phyloP scores from a whole-genome alignment of 2,329 filamentous ascomycete species.

The Colletotrichum sp. region DNA sequence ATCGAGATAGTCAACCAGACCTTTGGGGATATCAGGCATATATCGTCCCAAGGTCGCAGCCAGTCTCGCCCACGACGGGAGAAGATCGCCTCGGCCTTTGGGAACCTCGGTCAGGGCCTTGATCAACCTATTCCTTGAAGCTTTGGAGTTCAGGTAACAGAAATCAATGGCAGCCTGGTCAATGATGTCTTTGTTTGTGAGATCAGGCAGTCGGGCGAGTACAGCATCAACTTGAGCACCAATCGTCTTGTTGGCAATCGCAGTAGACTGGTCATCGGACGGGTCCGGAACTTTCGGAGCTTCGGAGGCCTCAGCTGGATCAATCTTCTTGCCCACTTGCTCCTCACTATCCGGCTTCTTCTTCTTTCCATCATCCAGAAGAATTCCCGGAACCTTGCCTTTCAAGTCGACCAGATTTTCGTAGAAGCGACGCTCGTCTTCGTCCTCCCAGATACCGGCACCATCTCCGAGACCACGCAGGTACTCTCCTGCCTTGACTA shows the following conservation, averaged over 20 bases:
- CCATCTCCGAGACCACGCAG: constrained; percentile 88
- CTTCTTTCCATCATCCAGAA: constrained; percentile 94
- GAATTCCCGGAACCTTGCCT: constrained; percentile 91
- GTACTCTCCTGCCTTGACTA: constrained; percentile 94
- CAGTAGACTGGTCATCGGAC: constrained; percentile 84
- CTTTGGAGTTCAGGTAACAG: constrained; percentile 98
- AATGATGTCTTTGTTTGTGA: constrained; percentile 89
- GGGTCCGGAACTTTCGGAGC: constrained; percentile 56
- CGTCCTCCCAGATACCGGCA: constrained; percentile 97
- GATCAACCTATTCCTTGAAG: constrained; percentile 90
- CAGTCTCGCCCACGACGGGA: constrained; percentile 90
- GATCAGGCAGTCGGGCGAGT: constrained; percentile 83
- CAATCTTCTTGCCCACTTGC: constrained; percentile 76
- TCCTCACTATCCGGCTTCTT: constrained; percentile 87
- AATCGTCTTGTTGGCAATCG: constrained; percentile 96
- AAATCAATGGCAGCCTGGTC: constrained; percentile 96
- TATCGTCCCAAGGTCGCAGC: constrained; percentile 93
- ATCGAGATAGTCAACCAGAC: constrained; percentile 89
- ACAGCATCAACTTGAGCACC: constrained; percentile 95
- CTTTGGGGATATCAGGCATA: constrained; percentile 92
- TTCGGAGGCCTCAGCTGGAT: constrained; percentile 55
- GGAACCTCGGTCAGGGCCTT: constrained; percentile 95
- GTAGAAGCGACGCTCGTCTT: constrained; percentile 97
- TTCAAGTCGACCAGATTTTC: constrained; percentile 95
- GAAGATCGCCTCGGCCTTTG: constrained; percentile 88